Base-by-base conservation (phyloP, 257 asterid species). In the Solanum ahanhuiri region DNA sequence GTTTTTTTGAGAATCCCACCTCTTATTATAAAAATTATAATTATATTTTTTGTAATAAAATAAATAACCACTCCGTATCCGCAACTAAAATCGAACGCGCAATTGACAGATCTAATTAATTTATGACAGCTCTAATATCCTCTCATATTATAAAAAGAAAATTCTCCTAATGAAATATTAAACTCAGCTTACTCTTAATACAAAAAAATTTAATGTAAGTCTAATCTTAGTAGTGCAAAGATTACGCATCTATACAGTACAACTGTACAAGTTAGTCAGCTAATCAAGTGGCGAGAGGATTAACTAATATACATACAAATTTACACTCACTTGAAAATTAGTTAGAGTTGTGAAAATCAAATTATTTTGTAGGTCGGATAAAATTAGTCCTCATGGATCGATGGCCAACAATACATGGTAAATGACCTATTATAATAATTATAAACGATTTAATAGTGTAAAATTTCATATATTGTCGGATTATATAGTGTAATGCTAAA, bases 91-190 rank as follows among this genome's bases (percentile, higher is more conserved):
- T 48, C 7, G 8, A 30, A 81, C 84, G 84, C 84, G 84, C 84
- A 84, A 28, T 73, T 84, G 66, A 67, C 81, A 84, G 60, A 30
- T 84, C 86, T 22, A 84, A 84, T 28, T 41, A 22, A 18, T 66
- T 84, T 39, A 41, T 23, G 67, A 84, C 86, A 67, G 41, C 43
- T 41, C 43, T 35, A 57, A 37, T 8, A 45, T 76, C 84, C 84
- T 48, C 64, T 39, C 1, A 2, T 76, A 76, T n/a, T 39, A 22
- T 35, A 73, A 73, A 22, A 73, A 73, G 0, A 37, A 22, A 34
- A 35, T 20, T 72, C 6, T 73, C 2, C 22, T 28, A 73, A 73
- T 76, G 17, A n/a, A 39, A 23, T 11, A 15, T 23, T 41, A 66
- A 12, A 23, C 63, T 7, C 15, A 77, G 34, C 23, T 76, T 76